A percentile compares a stretch with the other conserved stretches of the same genome.
Evolutionary conservation across 257 asterid genomes (phyloP).

Genomic region (Jacaranda mimosifolia): DNA sequence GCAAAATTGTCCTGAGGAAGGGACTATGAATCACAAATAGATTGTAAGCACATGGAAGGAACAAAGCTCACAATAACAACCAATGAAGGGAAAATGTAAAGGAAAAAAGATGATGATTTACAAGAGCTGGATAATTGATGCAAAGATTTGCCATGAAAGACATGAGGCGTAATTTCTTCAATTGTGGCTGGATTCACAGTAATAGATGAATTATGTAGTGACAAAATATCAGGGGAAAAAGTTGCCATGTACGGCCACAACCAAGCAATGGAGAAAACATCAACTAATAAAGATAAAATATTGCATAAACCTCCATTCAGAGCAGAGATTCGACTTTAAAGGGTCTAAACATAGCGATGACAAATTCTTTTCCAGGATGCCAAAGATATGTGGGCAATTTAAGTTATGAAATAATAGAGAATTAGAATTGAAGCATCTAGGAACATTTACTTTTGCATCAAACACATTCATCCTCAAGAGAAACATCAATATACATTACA

Average conservation of each 20-base stretch:
- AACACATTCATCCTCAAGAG: background rate
- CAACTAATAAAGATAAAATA: background rate
- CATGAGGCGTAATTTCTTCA: conserved; percentile 20
- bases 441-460: background rate
- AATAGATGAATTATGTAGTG: background rate
- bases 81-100: background rate
- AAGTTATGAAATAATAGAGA: conserved; percentile 5
- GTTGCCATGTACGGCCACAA: conserved; percentile 13
- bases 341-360: background rate
- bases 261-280: conserved; percentile 20
- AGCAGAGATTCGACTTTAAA: conserved; percentile 29
- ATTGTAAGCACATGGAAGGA: background rate
- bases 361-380: background rate
- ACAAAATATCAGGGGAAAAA: background rate
- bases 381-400: background rate
- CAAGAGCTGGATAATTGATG: background rate
- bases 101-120: background rate
- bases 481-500: conserved; percentile 15
- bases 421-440: background rate
- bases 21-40: background rate
- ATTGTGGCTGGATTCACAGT: background rate
- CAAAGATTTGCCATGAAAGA: conserved; percentile 7
- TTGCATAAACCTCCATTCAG: conserved; percentile 18
- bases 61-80: background rate
- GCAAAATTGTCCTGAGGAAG: conserved; percentile 19